Percentiles rank a stretch among this genome's conserved stretches.
Conservation (phyloP, 2,329 filamentous ascomycete genomes). For the Monilinia fructigena region DNA sequence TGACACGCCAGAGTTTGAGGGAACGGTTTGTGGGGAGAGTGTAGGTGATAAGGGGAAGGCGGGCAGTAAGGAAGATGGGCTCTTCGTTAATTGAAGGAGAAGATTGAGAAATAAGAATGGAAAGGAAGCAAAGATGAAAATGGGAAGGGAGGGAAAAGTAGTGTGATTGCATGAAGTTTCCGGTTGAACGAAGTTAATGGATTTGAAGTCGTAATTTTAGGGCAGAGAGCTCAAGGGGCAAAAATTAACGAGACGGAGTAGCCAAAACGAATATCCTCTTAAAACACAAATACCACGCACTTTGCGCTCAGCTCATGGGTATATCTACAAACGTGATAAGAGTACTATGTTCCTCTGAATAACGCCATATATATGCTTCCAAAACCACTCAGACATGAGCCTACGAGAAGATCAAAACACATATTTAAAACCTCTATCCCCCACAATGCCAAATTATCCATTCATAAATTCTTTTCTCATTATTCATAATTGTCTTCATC, state of each 20-base stretch:
- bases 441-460: not conserved
- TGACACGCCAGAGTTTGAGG: slow-evolving; percentile 47
- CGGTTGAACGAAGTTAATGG: no score
- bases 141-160: no score
- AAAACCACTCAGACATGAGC: not conserved
- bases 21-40: slow-evolving; percentile 32
- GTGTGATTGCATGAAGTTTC: no score
- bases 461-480: not conserved
- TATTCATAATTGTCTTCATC: not conserved
- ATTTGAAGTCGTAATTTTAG: no score
- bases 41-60: slow-evolving; percentile 16
- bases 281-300: not conserved
- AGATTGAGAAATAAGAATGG: no score
- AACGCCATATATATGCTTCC: not conserved
- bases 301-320: slow-evolving; percentile 13
- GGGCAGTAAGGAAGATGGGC: slow-evolving; percentile 34
- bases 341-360: slow-evolving; percentile 12
- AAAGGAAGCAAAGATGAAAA: no score
- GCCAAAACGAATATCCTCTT: not conserved
- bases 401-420: not conserved
- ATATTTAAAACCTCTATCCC: not conserved
- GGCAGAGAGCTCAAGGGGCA: not conserved
- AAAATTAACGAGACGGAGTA: not conserved
- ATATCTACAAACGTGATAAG: not conserved
- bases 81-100: slow-evolving; percentile 36